These are phyloP conservation scores for Euryodendron excelsum DNA, from an alignment of 148 eudicot genomes.

Conservation along the genomic window DNA sequence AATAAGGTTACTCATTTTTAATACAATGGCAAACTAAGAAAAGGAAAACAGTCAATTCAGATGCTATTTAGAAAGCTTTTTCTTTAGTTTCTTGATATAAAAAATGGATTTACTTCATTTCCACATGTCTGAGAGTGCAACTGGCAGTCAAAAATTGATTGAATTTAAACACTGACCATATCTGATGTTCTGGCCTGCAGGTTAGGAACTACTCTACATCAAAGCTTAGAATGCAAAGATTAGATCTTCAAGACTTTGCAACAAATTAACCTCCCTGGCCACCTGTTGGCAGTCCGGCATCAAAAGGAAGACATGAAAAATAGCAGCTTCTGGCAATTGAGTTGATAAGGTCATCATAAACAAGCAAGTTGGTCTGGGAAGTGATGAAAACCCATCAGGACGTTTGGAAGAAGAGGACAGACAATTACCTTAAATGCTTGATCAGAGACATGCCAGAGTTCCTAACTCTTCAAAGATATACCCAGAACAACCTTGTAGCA, in stretches of 20 bases:
- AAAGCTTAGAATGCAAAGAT: slow-evolving; percentile 52
- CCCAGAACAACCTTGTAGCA: slow-evolving; percentile 27
- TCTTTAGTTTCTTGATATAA: neutral
- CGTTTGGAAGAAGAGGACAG: slow-evolving; percentile 33
- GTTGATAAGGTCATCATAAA: slow-evolving; percentile 35
- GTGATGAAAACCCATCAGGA: slow-evolving; percentile 24
- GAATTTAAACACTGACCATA: neutral
- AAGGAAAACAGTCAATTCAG: neutral
- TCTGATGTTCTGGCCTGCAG: slow-evolving; percentile 24
- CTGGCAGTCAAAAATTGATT: neutral
- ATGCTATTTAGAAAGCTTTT: neutral
- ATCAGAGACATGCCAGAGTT: slow-evolving; percentile 18
- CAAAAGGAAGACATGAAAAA: slow-evolving; percentile 40
- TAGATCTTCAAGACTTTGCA: slow-evolving; percentile 56
- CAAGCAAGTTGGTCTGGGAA: slow-evolving; percentile 35
- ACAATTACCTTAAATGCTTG: slow-evolving; percentile 29
- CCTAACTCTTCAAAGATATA: slow-evolving; percentile 27
- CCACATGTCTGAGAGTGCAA: neutral
- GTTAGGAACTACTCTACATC: slow-evolving; percentile 24
- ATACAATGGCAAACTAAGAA: neutral
- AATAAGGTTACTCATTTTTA: neutral
- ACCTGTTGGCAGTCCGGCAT: slow-evolving; percentile 27
- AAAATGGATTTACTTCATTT: neutral
- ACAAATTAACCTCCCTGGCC: slow-evolving; percentile 42
- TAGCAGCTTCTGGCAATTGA: slow-evolving; percentile 41